A percentile compares a stretch with the other conserved stretches of the same genome.
Evolutionary conservation across 2,329 filamentous ascomycete genomes (phyloP).

Genomic region (Cordyceps farinosa): DNA sequence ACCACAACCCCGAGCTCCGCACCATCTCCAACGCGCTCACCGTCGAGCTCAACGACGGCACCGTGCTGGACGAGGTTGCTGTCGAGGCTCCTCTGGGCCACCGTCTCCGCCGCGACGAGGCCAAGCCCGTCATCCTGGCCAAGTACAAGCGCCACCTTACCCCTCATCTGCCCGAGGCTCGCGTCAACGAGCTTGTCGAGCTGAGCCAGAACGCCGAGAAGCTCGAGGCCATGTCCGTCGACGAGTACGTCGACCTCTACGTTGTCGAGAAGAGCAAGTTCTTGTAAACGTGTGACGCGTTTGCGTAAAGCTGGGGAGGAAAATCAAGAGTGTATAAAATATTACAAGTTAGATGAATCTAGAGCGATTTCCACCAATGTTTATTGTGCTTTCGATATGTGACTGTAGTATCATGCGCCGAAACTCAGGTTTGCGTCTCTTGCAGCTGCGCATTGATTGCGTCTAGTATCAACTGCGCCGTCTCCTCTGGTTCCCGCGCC

Average conservation of each 20-base stretch:
- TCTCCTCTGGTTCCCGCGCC: slow-evolving; percentile 24
- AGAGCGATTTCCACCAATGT: slow-evolving; percentile 5
- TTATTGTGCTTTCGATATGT: background rate
- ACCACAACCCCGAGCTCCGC: slow-evolving; percentile 88
- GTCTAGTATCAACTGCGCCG: slow-evolving; percentile 21
- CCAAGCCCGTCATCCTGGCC: slow-evolving; percentile 91
- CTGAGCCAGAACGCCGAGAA: slow-evolving; percentile 71
- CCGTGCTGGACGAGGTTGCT: slow-evolving; percentile 81
- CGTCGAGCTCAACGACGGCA: slow-evolving; percentile 91
- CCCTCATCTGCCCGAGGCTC: slow-evolving; percentile 73
- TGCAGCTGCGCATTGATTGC: slow-evolving; percentile 8
- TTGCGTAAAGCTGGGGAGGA: background rate
- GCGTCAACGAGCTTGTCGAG: slow-evolving; percentile 78
- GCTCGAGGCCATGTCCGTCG: slow-evolving; percentile 77
- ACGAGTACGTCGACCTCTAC: slow-evolving; percentile 90
- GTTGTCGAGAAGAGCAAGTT: slow-evolving; percentile 61
- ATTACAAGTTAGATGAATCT: slow-evolving; percentile 7
- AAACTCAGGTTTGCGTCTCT: background rate
- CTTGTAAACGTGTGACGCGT: slow-evolving; percentile 29
- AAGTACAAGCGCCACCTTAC: slow-evolving; percentile 93
- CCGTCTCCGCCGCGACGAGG: slow-evolving; percentile 85
- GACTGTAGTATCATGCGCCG: background rate
- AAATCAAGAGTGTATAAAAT: slow-evolving; percentile 5
- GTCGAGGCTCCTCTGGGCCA: slow-evolving; percentile 95
- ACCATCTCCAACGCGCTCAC: slow-evolving; percentile 97